Evolutionary conservation across 148 eudicot species (phyloP).

Genomic region (Heliamphora exappendiculata): DNA sequence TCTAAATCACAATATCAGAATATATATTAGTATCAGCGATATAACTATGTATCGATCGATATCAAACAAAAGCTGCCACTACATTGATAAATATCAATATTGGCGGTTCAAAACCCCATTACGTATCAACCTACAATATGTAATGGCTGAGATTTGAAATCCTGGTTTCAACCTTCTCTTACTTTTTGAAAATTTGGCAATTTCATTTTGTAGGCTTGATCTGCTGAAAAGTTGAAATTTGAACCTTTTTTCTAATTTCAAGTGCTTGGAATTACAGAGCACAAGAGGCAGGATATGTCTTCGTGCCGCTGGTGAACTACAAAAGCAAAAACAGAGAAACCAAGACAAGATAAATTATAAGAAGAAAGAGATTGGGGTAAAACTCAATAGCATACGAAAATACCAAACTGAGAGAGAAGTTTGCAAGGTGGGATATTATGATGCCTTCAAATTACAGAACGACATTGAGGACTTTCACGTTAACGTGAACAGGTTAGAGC

Average conservation of each 20-base stretch:
- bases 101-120: too few species aligned
- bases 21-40: too few species aligned
- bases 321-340: conserved; percentile 54
- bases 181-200: background rate
- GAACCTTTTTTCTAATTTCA: conserved; percentile 7
- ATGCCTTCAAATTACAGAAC: conserved; percentile 67
- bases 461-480: conserved; percentile 50
- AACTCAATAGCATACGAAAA: conserved; percentile 33
- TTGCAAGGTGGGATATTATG: conserved; percentile 62
- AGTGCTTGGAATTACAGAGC: conserved; percentile 41
- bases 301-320: conserved; percentile 75
- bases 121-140: too few species aligned
- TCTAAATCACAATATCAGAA: too few species aligned
- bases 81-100: too few species aligned
- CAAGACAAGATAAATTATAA: conserved; percentile 42
- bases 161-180: background rate
- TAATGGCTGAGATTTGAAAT: too few species aligned
- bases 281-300: conserved; percentile 68
- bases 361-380: conserved; percentile 38
- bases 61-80: too few species aligned
- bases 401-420: conserved; percentile 43
- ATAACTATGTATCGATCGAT: too few species aligned
- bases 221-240: background rate
- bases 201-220: background rate
- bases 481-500: conserved; percentile 58